Evolutionary conservation across 768 basidiomycete species (phyloP).

Genomic region (Rhodotorula taiwanensis): DNA sequence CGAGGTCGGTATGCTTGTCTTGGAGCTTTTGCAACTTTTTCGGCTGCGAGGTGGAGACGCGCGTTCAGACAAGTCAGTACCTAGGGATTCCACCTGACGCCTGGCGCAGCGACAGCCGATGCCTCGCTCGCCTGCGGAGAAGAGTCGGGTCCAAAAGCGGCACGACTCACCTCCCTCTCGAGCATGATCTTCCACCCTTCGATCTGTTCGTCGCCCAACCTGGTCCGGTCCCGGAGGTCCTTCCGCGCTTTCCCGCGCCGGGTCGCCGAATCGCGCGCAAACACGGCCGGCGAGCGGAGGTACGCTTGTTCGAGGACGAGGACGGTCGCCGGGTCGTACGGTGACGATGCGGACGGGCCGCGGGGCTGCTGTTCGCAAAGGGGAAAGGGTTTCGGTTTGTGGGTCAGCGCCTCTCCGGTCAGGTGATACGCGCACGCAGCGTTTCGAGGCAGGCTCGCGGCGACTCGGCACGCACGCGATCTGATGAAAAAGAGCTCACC

Average conservation of each 20-base stretch:
- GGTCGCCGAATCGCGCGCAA: conserved; percentile 68
- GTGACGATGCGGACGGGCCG: no score
- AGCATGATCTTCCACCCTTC: conserved; percentile 90
- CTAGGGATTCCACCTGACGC: no score
- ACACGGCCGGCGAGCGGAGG: conserved; percentile 63
- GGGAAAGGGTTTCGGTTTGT: no score
- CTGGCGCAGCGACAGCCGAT: no score
- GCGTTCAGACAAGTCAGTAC: background rate
- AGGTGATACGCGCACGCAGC: no score
- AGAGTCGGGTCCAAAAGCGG: background rate
- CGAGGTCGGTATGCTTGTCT: conserved; percentile 67
- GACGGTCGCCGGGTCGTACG: conserved; percentile 46
- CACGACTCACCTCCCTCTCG: conserved; percentile 66
- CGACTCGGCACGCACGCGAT: no score
- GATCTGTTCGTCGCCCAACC: conserved; percentile 71
- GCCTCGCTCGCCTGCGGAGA: no score
- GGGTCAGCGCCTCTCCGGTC: no score
- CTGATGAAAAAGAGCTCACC: no score
- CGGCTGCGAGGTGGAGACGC: conserved; percentile 48
- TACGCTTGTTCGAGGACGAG: conserved; percentile 70
- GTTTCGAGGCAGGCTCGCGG: no score
- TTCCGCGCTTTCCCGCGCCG: conserved; percentile 57
- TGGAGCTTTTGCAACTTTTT: conserved; percentile 68
- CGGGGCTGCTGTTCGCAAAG: no score
- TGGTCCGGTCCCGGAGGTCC: conserved; percentile 63